Conservation (phyloP, 2,329 filamentous ascomycete genomes). For the Colletotrichum simmondsii region DNA sequence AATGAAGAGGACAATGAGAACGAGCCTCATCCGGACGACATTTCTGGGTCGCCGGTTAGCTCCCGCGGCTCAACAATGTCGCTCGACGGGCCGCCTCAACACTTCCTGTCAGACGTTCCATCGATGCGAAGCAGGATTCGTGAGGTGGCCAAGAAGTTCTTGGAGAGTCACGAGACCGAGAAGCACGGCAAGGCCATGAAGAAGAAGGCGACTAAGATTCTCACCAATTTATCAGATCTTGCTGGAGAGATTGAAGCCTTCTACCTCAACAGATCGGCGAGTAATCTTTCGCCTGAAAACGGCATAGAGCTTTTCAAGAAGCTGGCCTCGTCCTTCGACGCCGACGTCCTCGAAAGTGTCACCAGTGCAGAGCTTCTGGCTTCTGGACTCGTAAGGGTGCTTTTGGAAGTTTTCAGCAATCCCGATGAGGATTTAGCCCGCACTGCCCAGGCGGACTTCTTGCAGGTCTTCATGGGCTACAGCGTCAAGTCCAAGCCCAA, state of each 20-base stretch:
- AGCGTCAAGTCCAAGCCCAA: conserved; percentile 73
- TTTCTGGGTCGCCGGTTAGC: conserved; percentile 74
- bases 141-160: conserved; percentile 81
- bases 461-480: conserved; percentile 91
- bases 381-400: conserved; percentile 86
- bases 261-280: conserved; percentile 68
- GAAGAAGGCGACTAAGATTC: conserved; percentile 80
- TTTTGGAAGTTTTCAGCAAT: conserved; percentile 85
- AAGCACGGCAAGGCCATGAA: conserved; percentile 78
- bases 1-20: conserved; percentile 61
- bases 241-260: conserved; percentile 78
- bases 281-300: conserved; percentile 55
- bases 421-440: conserved; percentile 69
- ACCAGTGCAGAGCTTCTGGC: conserved; percentile 95
- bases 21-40: conserved; percentile 58
- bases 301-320: conserved; percentile 77
- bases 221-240: conserved; percentile 77
- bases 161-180: conserved; percentile 84
- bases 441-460: conserved; percentile 82
- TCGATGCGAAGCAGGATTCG: conserved; percentile 80
- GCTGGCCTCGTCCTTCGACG: conserved; percentile 86
- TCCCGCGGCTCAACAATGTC: conserved; percentile 76
- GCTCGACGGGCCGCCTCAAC: conserved; percentile 64
- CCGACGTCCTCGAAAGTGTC: conserved; percentile 89
- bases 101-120: conserved; percentile 58